phyloP scores from a whole-genome alignment of 805 yeast genomes.

The Yarrowia divulgata region DNA sequence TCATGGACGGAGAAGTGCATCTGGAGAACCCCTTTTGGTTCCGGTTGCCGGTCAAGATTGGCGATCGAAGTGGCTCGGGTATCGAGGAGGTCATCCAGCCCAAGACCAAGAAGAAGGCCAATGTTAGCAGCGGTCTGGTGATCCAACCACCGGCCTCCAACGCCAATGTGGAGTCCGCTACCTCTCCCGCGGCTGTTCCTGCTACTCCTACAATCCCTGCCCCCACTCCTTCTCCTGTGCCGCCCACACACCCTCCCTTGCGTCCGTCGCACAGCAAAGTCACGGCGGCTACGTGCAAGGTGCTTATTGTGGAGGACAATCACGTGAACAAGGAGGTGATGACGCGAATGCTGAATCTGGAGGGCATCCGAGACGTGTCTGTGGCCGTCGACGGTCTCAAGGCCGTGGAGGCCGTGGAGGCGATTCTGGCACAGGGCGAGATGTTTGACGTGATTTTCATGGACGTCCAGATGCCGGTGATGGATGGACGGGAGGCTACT shows the following conservation, averaged over 20 bases:
- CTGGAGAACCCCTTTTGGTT: slow-evolving; percentile 52
- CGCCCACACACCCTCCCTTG: not conserved
- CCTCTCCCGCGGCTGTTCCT: not conserved
- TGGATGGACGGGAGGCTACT: slow-evolving; percentile 90
- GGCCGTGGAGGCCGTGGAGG: slow-evolving; percentile 68
- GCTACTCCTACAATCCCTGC: not conserved
- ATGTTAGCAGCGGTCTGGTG: slow-evolving; percentile 7
- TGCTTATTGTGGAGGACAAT: slow-evolving; percentile 94
- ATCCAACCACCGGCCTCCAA: not conserved
- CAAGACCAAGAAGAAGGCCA: slow-evolving; percentile 12
- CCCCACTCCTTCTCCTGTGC: slow-evolving; percentile 7
- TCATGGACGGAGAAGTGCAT: slow-evolving; percentile 88
- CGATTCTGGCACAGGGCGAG: slow-evolving; percentile 49
- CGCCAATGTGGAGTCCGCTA: not conserved
- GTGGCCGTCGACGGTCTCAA: slow-evolving; percentile 92
- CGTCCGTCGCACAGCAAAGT: not conserved
- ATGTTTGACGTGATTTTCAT: slow-evolving; percentile 79
- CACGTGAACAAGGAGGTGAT: slow-evolving; percentile 94
- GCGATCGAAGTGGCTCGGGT: not conserved
- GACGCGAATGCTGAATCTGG: slow-evolving; percentile 82
- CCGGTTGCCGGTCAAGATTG: slow-evolving; percentile 15
- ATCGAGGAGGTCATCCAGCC: slow-evolving; percentile 14
- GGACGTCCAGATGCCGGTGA: slow-evolving; percentile 98
- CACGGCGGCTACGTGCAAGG: slow-evolving; percentile 47
- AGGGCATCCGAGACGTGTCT: slow-evolving; percentile 74